Conservation (phyloP, 2,329 filamentous ascomycete species). For the Verticillium isaacii region DNA sequence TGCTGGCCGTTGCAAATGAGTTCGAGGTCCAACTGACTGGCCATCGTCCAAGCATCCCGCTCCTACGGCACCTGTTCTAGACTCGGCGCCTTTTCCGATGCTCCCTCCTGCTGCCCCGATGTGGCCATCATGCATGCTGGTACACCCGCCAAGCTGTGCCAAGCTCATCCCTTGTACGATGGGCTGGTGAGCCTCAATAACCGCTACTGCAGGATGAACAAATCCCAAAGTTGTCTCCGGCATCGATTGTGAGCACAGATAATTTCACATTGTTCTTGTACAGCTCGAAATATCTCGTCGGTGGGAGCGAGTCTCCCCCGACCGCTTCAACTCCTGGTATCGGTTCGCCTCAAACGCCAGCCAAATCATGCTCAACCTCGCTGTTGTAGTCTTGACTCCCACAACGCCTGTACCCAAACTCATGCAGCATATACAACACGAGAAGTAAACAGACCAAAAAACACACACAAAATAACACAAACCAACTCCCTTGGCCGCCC, state of each 20-base stretch:
- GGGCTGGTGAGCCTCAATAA: not conserved
- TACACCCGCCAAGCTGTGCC: not conserved
- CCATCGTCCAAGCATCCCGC: not conserved
- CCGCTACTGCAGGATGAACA: not conserved
- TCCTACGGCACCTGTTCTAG: not conserved
- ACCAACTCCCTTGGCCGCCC: not conserved
- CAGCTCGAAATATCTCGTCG: not conserved
- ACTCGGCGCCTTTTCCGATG: not conserved
- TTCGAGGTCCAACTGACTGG: not conserved
- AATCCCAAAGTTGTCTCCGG: not conserved
- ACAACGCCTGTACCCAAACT: not conserved
- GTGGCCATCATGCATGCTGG: not conserved
- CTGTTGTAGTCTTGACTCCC: not conserved
- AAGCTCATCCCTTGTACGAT: not conserved
- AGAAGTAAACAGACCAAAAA: not conserved
- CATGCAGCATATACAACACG: not conserved
- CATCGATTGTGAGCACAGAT: not conserved
- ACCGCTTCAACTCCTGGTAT: not conserved
- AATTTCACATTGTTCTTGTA: not conserved
- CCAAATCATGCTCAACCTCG: not conserved
- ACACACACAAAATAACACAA: not conserved
- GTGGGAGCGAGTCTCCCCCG: not conserved
- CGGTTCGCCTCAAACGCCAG: not conserved
- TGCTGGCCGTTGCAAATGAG: not conserved
- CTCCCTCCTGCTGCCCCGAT: not conserved